Conservation (phyloP, 148 eudicot species). For the Persicaria tinctoria region DNA sequence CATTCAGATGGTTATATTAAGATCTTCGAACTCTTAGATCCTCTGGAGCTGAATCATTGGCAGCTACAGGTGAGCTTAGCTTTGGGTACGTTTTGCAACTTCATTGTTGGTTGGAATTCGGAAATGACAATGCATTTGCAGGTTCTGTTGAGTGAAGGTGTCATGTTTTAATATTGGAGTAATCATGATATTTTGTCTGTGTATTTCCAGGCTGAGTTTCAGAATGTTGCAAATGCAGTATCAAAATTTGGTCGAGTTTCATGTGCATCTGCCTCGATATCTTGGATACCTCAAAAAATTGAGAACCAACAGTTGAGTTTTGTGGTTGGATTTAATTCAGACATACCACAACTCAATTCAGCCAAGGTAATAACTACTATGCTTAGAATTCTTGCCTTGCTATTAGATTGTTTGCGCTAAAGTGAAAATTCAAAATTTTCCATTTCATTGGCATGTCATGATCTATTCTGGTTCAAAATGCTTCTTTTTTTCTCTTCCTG, state of each 20-base stretch:
- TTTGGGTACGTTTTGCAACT: not conserved
- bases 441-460: not conserved
- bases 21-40: slow-evolving; percentile 71
- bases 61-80: slow-evolving; percentile 75
- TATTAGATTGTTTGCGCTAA: not conserved
- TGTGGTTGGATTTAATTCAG: slow-evolving; percentile 76
- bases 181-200: slow-evolving; percentile 3
- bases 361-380: slow-evolving; percentile 41
- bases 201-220: slow-evolving; percentile 77
- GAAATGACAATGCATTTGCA: not conserved
- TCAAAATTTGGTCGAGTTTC: slow-evolving; percentile 67
- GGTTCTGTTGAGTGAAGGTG: not conserved
- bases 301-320: slow-evolving; percentile 77
- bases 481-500: not conserved
- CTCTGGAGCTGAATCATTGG: slow-evolving; percentile 74
- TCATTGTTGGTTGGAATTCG: not conserved
- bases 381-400: not conserved
- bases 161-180: not conserved
- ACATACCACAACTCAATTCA: slow-evolving; percentile 57
- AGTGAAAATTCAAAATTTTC: not conserved
- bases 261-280: slow-evolving; percentile 68
- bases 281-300: slow-evolving; percentile 77
- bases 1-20: slow-evolving; percentile 78
- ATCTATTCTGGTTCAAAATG: not conserved
- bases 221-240: slow-evolving; percentile 70